Conservation (phyloP, 2,329 filamentous ascomycete genomes). For the Metarhizium album region DNA sequence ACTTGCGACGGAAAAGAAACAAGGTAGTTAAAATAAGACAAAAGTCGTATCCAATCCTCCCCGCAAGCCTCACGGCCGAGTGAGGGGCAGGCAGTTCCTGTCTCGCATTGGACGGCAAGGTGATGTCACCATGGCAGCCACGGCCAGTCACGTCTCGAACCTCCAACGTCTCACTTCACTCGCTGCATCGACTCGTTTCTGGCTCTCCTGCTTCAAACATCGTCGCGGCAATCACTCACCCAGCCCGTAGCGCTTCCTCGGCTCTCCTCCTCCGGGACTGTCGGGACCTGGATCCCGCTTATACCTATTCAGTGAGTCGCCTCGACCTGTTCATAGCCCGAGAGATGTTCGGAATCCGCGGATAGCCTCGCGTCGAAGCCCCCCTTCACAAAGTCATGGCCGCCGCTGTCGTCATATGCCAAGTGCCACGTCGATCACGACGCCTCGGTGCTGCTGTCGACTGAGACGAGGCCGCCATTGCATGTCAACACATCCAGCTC, state of each 20-base stretch:
- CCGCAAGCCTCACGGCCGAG: neutral
- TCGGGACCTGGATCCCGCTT: neutral
- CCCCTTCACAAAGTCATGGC: neutral
- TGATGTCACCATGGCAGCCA: constrained; percentile 7
- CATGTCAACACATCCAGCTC: too few species aligned
- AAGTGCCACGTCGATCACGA: too few species aligned
- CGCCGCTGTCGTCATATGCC: neutral
- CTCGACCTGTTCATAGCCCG: neutral
- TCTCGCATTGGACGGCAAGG: neutral
- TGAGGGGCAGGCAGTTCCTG: neutral
- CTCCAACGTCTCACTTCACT: neutral
- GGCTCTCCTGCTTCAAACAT: neutral
- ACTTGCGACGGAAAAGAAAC: too few species aligned
- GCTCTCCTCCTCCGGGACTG: neutral
- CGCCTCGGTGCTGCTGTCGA: too few species aligned
- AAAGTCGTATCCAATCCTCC: neutral
- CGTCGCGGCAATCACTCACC: neutral
- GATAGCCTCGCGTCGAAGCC: neutral
- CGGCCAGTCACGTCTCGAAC: neutral
- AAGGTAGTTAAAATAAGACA: neutral
- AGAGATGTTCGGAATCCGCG: neutral
- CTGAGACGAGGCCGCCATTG: too few species aligned
- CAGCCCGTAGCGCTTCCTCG: neutral
- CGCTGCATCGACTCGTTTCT: neutral
- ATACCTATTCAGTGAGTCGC: constrained; percentile 1